Conservation (phyloP, 768 basidiomycete genomes). For the Boletus barrowsii region DNA sequence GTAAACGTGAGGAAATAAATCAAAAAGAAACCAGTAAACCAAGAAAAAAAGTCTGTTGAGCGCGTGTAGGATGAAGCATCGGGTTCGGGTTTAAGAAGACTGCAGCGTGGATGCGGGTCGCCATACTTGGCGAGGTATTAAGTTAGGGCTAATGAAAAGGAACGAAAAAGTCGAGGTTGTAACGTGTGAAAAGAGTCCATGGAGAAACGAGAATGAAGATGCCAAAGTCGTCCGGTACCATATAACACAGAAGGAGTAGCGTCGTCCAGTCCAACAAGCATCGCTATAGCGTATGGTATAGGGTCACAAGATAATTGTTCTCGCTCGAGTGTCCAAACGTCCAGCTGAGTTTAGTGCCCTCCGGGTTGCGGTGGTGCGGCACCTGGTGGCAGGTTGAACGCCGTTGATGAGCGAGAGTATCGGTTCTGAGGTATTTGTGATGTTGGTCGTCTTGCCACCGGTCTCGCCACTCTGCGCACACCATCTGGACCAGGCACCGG, state of each 20-base stretch:
- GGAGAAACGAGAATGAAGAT: slow-evolving; percentile 9
- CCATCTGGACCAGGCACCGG: slow-evolving; percentile 77
- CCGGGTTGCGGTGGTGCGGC: slow-evolving; percentile 61
- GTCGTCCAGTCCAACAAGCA: slow-evolving; percentile 11
- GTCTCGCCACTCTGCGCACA: slow-evolving; percentile 75
- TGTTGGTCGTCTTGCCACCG: slow-evolving; percentile 49
- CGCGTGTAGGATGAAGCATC: neutral
- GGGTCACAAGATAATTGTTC: slow-evolving; percentile 1
- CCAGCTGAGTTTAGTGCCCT: slow-evolving; percentile 12
- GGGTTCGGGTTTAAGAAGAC: neutral
- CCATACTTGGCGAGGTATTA: neutral
- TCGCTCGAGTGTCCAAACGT: neutral
- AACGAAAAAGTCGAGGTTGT: neutral
- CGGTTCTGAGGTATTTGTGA: slow-evolving; percentile 65
- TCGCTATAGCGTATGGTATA: slow-evolving; percentile 1
- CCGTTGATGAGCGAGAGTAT: slow-evolving; percentile 62
- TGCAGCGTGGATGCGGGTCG: neutral
- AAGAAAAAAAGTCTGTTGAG: neutral
- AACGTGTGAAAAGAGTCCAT: slow-evolving; percentile 1
- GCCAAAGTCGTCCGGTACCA: slow-evolving; percentile 9
- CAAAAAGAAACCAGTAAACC: neutral
- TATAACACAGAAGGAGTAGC: slow-evolving; percentile 4
- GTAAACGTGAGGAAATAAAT: too few species aligned
- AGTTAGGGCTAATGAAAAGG: neutral
- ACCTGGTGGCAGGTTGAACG: slow-evolving; percentile 63